phyloP scores from a whole-genome alignment of 2,329 filamentous ascomycete species.

The Byssothecium circinans region DNA sequence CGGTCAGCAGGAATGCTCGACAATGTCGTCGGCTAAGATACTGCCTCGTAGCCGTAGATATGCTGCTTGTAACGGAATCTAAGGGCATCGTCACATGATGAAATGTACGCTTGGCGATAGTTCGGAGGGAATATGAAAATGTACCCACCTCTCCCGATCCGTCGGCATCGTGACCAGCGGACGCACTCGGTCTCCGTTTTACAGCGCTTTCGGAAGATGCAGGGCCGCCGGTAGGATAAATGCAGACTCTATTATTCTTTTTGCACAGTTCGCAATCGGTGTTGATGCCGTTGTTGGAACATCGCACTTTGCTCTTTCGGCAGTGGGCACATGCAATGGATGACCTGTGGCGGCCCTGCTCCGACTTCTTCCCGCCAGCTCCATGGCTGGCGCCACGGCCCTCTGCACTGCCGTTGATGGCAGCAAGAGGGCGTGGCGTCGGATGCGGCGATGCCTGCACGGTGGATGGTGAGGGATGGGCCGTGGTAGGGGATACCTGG shows the following conservation, averaged over 20 bases:
- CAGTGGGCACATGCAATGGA: slow-evolving; percentile 78
- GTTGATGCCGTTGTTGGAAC: slow-evolving; percentile 73
- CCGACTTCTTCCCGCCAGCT: slow-evolving; percentile 8
- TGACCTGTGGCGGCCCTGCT: slow-evolving; percentile 63
- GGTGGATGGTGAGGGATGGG: slow-evolving; percentile 30
- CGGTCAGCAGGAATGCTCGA: too few species aligned
- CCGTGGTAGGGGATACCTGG: slow-evolving; percentile 22
- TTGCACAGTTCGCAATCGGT: slow-evolving; percentile 75
- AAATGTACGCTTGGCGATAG: neutral
- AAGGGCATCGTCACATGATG: too few species aligned
- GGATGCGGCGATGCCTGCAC: slow-evolving; percentile 33
- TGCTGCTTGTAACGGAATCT: too few species aligned
- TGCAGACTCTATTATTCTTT: slow-evolving; percentile 70
- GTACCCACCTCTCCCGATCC: slow-evolving; percentile 23
- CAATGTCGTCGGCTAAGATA: too few species aligned
- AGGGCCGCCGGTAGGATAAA: slow-evolving; percentile 53
- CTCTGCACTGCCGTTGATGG: slow-evolving; percentile 20
- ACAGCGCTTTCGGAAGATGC: slow-evolving; percentile 33
- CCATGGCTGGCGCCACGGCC: slow-evolving; percentile 11
- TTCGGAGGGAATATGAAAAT: too few species aligned
- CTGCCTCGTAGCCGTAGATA: too few species aligned
- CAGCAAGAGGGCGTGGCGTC: slow-evolving; percentile 26
- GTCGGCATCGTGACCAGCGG: slow-evolving; percentile 6
- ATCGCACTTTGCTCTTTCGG: slow-evolving; percentile 82
- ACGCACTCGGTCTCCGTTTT: slow-evolving; percentile 45